These are phyloP conservation scores for cucumber (Cucumis sativus) DNA, from an alignment of 306 rosid genomes.

Conservation along the genomic window DNA sequence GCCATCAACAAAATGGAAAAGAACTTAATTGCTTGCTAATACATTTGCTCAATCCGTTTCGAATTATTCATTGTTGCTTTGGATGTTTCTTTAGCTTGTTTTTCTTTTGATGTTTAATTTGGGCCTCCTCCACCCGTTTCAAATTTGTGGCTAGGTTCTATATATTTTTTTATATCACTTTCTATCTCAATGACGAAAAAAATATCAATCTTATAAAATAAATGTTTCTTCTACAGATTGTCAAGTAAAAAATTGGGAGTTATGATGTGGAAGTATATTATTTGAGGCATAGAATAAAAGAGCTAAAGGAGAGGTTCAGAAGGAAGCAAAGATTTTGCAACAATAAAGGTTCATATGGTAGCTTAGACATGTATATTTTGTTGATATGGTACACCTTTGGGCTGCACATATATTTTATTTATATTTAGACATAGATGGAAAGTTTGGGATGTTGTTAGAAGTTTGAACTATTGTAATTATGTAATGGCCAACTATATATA, in stretches of 20 bases:
- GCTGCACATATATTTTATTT: too few relatives aligned
- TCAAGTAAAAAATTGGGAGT: slow-evolving; percentile 62
- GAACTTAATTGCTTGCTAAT: too few relatives aligned
- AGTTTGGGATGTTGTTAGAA: too few relatives aligned
- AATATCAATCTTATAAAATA: neutral
- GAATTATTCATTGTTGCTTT: neutral
- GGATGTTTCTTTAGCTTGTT: neutral
- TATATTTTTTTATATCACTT: neutral
- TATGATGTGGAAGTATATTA: slow-evolving; percentile 54
- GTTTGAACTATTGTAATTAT: too few relatives aligned
- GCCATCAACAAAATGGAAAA: too few relatives aligned
- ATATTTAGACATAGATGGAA: too few relatives aligned
- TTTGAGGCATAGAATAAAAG: slow-evolving; percentile 49
- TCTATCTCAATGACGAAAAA: neutral
- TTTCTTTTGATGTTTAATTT: neutral
- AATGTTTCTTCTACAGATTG: slow-evolving; percentile 43
- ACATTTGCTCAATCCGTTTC: too few relatives aligned
- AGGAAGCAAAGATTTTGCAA: slow-evolving; percentile 45
- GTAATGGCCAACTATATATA: too few relatives aligned
- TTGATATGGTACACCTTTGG: too few relatives aligned
- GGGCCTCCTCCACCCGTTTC: neutral
- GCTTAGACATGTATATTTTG: too few relatives aligned
- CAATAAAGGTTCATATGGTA: slow-evolving; percentile 48
- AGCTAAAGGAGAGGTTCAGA: slow-evolving; percentile 50
- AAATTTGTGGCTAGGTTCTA: neutral